Evolutionary conservation across 345 rosid genomes (phyloP), one percentile per base, ranked within the genome.

Genomic region (Gossypium longicalyx): DNA sequence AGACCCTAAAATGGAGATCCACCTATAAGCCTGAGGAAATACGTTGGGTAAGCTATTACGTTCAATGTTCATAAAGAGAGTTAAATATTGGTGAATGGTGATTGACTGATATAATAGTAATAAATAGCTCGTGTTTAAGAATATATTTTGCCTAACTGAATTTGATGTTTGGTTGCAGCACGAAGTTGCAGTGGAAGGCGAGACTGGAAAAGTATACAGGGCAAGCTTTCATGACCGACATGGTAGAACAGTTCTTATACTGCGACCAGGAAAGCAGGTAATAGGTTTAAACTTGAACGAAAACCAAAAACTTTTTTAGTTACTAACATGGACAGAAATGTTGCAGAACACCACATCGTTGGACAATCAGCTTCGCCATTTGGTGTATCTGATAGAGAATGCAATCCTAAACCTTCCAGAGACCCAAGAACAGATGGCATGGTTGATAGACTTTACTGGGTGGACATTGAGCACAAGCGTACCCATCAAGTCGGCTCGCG

Each of bases 211-310:
- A 81, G 77, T 88, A 13, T 93, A 83, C 82, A 85, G 90, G 80
- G 99, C 98, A 71, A 84, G 85, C 75, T 95, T 95, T 84, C 97
- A 81, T 74, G 99, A 95, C 76, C 86, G 97, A 59, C 73, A 85
- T 62, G 97, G 96, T 67, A 86, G 97, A 82, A 81, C 88, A 1
- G 98, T 93, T 77, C 96, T 95, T 74, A 95, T 95, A 66, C 53
- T 95, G 77, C 87, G 97, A 79, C 99, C 97, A 9, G 99, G 90
- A 73, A 83, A 80, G 82, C 98, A 93, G 97, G 98, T 93, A 72
- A 16, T 20, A 43, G 45, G 57, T 65, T 71, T 20, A 11, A 61
- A 19, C 41, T 52, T 58, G 9, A 25, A 34, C 47, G 4, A 15
- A 13, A 43, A 44, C 9, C 10, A 12, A 34, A 10, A 68, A 34